Conservation (phyloP, 768 basidiomycete species). For the Podaxis pistillaris region DNA sequence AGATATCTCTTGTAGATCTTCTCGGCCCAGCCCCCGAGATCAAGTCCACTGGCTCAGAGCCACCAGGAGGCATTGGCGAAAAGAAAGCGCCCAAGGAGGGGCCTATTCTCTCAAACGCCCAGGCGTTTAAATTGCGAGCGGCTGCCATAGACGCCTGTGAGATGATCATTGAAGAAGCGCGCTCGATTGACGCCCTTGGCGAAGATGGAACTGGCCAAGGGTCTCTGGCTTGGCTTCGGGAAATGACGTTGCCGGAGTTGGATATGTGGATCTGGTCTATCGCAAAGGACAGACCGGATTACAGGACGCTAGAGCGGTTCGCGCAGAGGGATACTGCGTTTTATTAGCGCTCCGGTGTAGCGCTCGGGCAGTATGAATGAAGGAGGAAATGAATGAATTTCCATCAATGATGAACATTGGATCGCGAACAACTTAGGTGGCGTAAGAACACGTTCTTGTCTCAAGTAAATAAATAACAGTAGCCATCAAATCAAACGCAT, state of each 20-base stretch:
- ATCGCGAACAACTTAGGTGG: background rate
- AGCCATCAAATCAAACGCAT: background rate
- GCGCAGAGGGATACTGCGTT: slow-evolving; percentile 64
- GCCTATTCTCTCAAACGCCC: slow-evolving; percentile 53
- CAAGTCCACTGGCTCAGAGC: background rate
- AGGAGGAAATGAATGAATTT: background rate
- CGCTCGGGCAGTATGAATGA: background rate
- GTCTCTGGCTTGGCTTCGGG: slow-evolving; percentile 38
- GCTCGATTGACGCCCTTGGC: slow-evolving; percentile 25
- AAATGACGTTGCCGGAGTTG: slow-evolving; percentile 57
- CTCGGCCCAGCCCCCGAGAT: slow-evolving; percentile 30
- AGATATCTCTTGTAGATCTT: slow-evolving; percentile 36
- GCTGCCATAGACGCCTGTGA: slow-evolving; percentile 81
- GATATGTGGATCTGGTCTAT: slow-evolving; percentile 84
- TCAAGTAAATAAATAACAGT: background rate
- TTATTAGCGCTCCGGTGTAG: slow-evolving; percentile 44
- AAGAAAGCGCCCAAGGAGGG: slow-evolving; percentile 33
- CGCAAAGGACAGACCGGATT: slow-evolving; percentile 76
- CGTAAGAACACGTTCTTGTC: background rate
- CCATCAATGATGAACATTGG: background rate
- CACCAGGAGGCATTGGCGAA: too few species aligned
- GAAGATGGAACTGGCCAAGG: slow-evolving; percentile 30
- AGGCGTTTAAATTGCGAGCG: slow-evolving; percentile 74
- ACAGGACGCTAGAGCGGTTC: slow-evolving; percentile 64
- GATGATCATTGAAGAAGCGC: slow-evolving; percentile 57